phyloP scores from a whole-genome alignment of 2,329 filamentous ascomycete species.

The Phaeosphaeria sp. region DNA sequence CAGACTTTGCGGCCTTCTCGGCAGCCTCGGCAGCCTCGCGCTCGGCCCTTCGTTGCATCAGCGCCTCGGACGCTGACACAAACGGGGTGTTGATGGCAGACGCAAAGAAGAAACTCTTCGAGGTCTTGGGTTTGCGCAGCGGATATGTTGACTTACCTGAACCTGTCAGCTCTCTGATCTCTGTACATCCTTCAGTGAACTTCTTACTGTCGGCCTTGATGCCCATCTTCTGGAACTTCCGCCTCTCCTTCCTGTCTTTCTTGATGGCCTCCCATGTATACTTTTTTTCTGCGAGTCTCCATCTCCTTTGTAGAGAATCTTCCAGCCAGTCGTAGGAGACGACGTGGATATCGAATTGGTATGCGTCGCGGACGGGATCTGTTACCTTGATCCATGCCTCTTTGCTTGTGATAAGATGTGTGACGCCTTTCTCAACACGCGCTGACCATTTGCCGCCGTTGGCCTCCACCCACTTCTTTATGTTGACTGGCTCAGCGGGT shows the following conservation, averaged over 20 bases:
- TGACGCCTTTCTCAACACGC: constrained; percentile 63
- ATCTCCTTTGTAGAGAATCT: constrained; percentile 53
- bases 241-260: constrained; percentile 42
- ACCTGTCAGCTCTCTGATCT: constrained; percentile 36
- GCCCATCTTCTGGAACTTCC: constrained; percentile 34
- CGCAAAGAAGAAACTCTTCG: constrained; percentile 33
- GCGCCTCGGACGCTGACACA: constrained; percentile 26
- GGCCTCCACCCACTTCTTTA: constrained; percentile 69
- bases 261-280: constrained; percentile 42
- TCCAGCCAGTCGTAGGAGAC: constrained; percentile 55
- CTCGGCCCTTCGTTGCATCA: constrained; percentile 29
- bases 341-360: constrained; percentile 33
- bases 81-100: constrained; percentile 9
- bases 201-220: constrained; percentile 35
- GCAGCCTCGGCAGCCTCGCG: constrained; percentile 20
- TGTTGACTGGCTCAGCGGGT: constrained; percentile 55
- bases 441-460: constrained; percentile 66
- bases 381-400: constrained; percentile 63
- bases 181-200: constrained; percentile 40
- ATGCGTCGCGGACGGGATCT: constrained; percentile 38
- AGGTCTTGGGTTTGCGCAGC: constrained; percentile 18
- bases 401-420: constrained; percentile 74
- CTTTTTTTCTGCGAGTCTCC: constrained; percentile 39
- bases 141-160: constrained; percentile 45
- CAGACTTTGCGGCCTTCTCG: constrained; percentile 11